Evolutionary conservation across 306 rosid genomes (phyloP).

Genomic region (Fragaria iinumae): DNA sequence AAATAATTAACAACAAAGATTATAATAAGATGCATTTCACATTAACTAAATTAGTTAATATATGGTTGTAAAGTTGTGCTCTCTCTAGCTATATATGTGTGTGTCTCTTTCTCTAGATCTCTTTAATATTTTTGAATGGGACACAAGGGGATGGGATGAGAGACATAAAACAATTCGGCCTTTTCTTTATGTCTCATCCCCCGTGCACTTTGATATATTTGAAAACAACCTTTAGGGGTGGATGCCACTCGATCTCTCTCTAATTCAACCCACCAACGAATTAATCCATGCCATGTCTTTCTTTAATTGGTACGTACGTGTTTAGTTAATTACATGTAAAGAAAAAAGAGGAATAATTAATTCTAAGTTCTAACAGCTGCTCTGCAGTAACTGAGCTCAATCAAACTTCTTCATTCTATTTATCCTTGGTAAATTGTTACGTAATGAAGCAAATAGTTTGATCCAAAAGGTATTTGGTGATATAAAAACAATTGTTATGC

Average conservation of each 20-base stretch:
- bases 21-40: neutral
- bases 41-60: neutral
- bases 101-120: neutral
- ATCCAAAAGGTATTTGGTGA: neutral
- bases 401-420: neutral
- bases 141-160: slow-evolving; percentile 3
- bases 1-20: too few species aligned
- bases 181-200: neutral
- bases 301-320: neutral
- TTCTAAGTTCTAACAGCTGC: neutral
- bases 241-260: neutral
- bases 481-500: too few species aligned
- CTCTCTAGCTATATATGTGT: neutral
- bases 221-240: slow-evolving; percentile 2
- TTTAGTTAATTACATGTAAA: neutral
- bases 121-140: neutral
- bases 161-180: neutral
- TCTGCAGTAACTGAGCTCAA: neutral
- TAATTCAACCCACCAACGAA: neutral
- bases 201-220: neutral
- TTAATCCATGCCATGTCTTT: neutral
- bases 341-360: too few species aligned
- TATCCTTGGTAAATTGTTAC: neutral
- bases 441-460: neutral
- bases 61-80: neutral